Evolutionary conservation across 257 asterid species (phyloP).

Genomic region (Echites panduratus): DNA sequence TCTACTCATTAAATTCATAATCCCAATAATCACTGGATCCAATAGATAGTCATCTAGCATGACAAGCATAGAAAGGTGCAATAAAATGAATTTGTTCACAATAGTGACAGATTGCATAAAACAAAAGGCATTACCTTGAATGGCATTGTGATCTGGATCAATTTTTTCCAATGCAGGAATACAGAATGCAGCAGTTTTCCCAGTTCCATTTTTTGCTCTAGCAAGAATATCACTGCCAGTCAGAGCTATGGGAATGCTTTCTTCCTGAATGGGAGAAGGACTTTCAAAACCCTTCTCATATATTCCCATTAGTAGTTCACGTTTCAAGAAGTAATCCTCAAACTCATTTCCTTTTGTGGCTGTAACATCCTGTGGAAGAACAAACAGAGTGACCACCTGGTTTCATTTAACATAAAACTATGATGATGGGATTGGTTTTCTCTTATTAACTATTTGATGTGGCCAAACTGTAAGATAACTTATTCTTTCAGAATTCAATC

Average conservation of each 20-base stretch:
- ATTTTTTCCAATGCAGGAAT: slow-evolving; percentile 75
- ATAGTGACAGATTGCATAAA: background rate
- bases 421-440: background rate
- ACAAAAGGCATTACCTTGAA: slow-evolving; percentile 46
- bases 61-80: background rate
- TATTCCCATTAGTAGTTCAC: slow-evolving; percentile 82
- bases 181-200: slow-evolving; percentile 83
- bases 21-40: no score
- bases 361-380: slow-evolving; percentile 61
- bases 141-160: slow-evolving; percentile 55
- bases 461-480: no score
- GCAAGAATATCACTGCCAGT: slow-evolving; percentile 81
- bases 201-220: slow-evolving; percentile 86
- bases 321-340: slow-evolving; percentile 80
- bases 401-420: background rate
- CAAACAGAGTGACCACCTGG: background rate
- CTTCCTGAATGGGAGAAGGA: slow-evolving; percentile 86
- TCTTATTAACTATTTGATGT: no score
- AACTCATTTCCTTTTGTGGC: slow-evolving; percentile 87
- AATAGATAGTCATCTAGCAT: background rate
- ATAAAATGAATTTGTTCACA: background rate
- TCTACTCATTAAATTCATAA: no score
- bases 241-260: slow-evolving; percentile 75
- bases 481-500: background rate
- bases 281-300: slow-evolving; percentile 80